Evolutionary conservation across 495 filamentous ascomycete species (phyloP).

Genomic region (Hyaloscypha bicolor): DNA sequence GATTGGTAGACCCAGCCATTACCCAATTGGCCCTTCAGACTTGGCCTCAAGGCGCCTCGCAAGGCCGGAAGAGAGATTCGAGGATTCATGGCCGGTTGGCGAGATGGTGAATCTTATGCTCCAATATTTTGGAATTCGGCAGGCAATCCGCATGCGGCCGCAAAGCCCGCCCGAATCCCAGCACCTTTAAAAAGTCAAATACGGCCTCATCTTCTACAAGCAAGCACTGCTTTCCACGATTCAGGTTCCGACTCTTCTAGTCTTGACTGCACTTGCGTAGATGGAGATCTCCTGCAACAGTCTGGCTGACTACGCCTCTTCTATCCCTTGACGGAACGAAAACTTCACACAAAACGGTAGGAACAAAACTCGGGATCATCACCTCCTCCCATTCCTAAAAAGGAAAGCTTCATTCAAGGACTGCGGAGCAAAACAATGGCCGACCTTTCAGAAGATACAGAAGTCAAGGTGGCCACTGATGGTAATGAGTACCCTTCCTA

Average conservation of each 20-base stretch:
- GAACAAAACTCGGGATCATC: no score
- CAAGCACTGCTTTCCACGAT: neutral
- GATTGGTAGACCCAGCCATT: conserved; percentile 28
- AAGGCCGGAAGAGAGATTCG: conserved; percentile 12
- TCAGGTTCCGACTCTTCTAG: neutral
- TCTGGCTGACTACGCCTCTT: neutral
- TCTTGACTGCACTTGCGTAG: neutral
- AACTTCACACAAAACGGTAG: no score
- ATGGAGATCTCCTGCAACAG: neutral
- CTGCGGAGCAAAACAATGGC: conserved; percentile 16
- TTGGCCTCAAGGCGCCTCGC: conserved; percentile 5
- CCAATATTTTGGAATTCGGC: neutral
- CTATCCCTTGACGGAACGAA: neutral
- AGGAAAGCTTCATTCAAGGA: no score
- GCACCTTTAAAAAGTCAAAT: neutral
- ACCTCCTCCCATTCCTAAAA: no score
- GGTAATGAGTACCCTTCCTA: conserved; percentile 14
- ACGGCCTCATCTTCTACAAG: neutral
- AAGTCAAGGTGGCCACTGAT: conserved; percentile 28
- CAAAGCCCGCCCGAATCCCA: neutral
- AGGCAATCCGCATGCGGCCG: neutral
- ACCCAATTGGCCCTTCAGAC: neutral
- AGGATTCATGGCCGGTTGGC: conserved; percentile 11
- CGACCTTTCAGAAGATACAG: conserved; percentile 24
- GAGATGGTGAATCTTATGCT: neutral